These are phyloP conservation scores for Orbilia ellipsospora DNA, from an alignment of 2,329 filamentous ascomycete genomes.

Conservation along the genomic window DNA sequence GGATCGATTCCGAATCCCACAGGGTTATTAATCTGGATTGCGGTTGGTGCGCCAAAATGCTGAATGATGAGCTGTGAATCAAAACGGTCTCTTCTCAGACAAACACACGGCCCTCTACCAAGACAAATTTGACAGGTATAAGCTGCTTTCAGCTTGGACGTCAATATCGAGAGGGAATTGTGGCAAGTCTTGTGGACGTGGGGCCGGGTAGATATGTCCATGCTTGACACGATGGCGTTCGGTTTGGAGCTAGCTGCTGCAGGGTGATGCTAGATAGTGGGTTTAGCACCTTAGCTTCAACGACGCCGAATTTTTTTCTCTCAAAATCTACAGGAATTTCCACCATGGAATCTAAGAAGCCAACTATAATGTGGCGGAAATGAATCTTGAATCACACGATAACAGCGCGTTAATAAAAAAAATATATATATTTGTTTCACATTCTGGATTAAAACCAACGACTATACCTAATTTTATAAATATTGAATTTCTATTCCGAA, in stretches of 20 bases:
- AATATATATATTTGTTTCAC: too few species aligned
- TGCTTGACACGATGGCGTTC: slow-evolving; percentile 18
- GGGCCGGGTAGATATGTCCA: slow-evolving; percentile 10
- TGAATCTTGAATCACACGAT: too few species aligned
- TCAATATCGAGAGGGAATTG: not conserved
- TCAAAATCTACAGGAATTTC: too few species aligned
- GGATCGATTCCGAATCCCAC: slow-evolving; percentile 45
- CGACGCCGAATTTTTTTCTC: too few species aligned
- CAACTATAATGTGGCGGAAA: too few species aligned
- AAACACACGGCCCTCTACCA: not conserved
- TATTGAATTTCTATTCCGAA: too few species aligned
- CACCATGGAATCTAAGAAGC: too few species aligned
- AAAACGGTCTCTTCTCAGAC: slow-evolving; percentile 4
- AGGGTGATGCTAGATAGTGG: too few species aligned
- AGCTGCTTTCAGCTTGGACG: not conserved
- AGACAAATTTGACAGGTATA: not conserved
- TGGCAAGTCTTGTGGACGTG: not conserved
- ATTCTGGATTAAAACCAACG: too few species aligned
- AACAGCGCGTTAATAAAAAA: too few species aligned
- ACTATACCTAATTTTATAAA: too few species aligned
- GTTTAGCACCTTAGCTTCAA: too few species aligned
- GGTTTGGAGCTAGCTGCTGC: slow-evolving; percentile 3
- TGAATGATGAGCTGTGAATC: slow-evolving; percentile 5
- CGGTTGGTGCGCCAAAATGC: slow-evolving; percentile 21
- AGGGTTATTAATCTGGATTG: slow-evolving; percentile 45